Evolutionary conservation across 495 filamentous ascomycete species (phyloP).

Genomic region (Hypoxylon perforatum): DNA sequence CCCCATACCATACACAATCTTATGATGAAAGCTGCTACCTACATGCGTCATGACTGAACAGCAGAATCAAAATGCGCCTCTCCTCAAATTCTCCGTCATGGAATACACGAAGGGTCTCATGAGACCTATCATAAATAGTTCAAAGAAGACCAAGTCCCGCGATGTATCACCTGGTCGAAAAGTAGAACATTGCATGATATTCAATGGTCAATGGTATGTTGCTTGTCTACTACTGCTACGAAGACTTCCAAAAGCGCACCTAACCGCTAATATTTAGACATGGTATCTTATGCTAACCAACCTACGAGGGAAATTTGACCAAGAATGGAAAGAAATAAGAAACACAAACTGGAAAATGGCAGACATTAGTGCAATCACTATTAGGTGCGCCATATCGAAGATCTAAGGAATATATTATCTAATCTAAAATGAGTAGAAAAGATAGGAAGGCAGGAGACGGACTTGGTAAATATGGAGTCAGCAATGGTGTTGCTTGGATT

Average conservation of each 20-base stretch:
- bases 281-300: not conserved
- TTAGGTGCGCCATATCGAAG: not conserved
- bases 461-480: not conserved
- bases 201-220: not conserved
- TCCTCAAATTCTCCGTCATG: not conserved
- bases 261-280: not conserved
- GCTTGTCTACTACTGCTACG: not conserved
- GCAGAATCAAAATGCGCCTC: not conserved
- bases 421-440: not conserved
- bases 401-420: not conserved
- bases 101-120: not conserved
- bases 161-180: not conserved
- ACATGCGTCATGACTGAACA: not conserved
- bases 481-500: not conserved
- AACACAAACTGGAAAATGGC: not conserved
- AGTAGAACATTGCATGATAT: not conserved
- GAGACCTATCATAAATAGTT: not conserved
- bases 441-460: not conserved
- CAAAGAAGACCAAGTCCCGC: not conserved
- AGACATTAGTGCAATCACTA: not conserved
- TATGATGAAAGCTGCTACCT: no score
- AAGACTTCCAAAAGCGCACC: not conserved
- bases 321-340: not conserved
- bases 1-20: no score
- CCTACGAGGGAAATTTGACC: not conserved